Conservation (phyloP, 2,329 filamentous ascomycete species). For the Immersiporthe knoxdaviesiana region DNA sequence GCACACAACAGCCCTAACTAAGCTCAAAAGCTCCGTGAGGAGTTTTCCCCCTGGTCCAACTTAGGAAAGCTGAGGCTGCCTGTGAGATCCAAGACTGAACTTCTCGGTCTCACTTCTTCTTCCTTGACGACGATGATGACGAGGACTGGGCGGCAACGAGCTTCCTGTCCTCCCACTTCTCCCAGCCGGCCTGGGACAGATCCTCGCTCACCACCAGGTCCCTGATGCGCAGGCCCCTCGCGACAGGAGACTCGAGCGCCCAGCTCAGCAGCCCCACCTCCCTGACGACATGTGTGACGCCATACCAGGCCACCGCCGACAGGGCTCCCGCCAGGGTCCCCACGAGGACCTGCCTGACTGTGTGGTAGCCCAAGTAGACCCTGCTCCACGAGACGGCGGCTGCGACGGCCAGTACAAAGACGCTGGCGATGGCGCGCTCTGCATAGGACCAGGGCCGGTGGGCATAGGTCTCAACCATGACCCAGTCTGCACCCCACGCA, state of each 20-base stretch:
- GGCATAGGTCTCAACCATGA: slow-evolving; percentile 38
- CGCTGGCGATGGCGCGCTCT: slow-evolving; percentile 60
- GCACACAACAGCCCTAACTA: background rate
- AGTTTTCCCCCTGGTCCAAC: no score
- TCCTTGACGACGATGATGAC: slow-evolving; percentile 34
- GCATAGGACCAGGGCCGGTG: slow-evolving; percentile 61
- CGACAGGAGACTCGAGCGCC: slow-evolving; percentile 68
- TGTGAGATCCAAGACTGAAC: background rate
- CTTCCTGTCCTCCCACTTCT: slow-evolving; percentile 74
- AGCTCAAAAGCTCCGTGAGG: background rate
- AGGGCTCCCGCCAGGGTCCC: slow-evolving; percentile 72
- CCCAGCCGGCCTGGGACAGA: slow-evolving; percentile 88
- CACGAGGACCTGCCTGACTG: slow-evolving; percentile 81
- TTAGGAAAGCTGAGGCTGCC: background rate
- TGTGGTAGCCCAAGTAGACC: slow-evolving; percentile 93
- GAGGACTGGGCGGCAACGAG: slow-evolving; percentile 37
- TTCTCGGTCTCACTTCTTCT: slow-evolving; percentile 38
- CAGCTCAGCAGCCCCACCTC: slow-evolving; percentile 71
- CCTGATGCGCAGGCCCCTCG: slow-evolving; percentile 70
- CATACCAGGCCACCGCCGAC: slow-evolving; percentile 80
- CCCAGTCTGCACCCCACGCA: slow-evolving; percentile 28
- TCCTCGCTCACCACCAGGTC: slow-evolving; percentile 90
- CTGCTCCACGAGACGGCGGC: slow-evolving; percentile 77
- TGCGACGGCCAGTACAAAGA: slow-evolving; percentile 64
- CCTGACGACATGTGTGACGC: slow-evolving; percentile 67